Evolutionary conservation across 1,284 basidiomycete species (phyloP), one percentile per base, ranked within the genome.

Genomic region (Ustilago tritici): DNA sequence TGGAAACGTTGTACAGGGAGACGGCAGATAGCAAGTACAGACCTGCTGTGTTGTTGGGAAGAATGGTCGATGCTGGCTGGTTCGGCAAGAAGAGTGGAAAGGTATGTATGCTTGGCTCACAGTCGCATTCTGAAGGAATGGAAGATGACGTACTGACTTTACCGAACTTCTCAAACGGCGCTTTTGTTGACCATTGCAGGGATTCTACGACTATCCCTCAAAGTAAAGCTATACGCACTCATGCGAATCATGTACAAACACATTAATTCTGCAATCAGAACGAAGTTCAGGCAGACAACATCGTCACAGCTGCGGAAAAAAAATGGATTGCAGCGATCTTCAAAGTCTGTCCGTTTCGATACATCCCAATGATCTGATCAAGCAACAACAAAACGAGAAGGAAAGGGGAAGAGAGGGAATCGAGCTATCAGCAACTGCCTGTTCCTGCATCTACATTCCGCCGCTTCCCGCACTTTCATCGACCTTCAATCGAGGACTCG

Each of bases 31-130:
- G 93, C n/a, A 98, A 98, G 87, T 98, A 98, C 87, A 90, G 95
- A n/a, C 95, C 95, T 0, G 92, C 93, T 60, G 90, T 95, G 28
- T 89, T 98, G 31, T 89, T 98, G 11, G 93, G 95, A 79, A 89
- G 94, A 40, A 98, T 98, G 95, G 95, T 98, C 10, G 94, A 98
- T 85, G 96, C 95, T 17, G 93, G 93, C 46, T 98, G 94, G 93
- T 89, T 92, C 65, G 95, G 95, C n/a, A 92, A 90, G 88, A 98
- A 95, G 89, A 92, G 72, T 36, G 82, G 82, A 50, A 81, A 82
- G 74, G 80, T 80, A 65, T 31, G 78, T 71, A 59, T 10, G 12
- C 19, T n/a, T 6, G 15, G n/a, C 32, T 43, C 38, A n/a, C 17
- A 28, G 28, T 17, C 8, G n/a, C 17, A 31, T 15, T 17, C 17